Evolutionary conservation across 2,329 filamentous ascomycete species (phyloP).

Genomic region (Pseudocercospora macadamiae): DNA sequence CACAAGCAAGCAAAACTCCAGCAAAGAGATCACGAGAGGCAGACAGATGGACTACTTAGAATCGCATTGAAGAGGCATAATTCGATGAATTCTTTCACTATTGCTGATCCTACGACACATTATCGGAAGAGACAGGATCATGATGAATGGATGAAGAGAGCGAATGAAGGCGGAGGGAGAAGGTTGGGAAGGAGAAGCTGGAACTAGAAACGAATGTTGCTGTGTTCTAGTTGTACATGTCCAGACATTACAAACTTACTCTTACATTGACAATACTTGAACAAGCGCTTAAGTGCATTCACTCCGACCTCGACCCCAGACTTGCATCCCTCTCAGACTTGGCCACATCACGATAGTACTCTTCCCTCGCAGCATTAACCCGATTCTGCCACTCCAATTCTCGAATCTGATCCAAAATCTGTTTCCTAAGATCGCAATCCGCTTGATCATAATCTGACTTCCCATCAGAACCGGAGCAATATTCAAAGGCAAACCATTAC

Average conservation of each 20-base stretch:
- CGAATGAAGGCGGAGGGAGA: background rate
- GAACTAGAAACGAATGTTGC: too few relatives aligned
- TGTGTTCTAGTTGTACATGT: too few relatives aligned
- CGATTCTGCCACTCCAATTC: constrained; percentile 13
- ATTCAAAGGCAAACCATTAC: too few relatives aligned
- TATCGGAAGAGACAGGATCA: background rate
- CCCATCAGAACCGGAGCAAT: background rate
- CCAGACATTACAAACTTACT: too few relatives aligned
- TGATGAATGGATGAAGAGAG: background rate
- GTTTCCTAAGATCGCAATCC: constrained; percentile 7
- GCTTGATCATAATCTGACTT: constrained; percentile 5
- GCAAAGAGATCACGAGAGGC: constrained; percentile 11
- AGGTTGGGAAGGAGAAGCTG: constrained; percentile 1
- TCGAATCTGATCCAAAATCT: constrained; percentile 10
- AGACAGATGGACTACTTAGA: constrained; percentile 9
- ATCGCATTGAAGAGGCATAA: constrained; percentile 15
- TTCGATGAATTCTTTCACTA: constrained; percentile 15
- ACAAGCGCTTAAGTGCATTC: too few relatives aligned
- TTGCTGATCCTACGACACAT: constrained; percentile 6
- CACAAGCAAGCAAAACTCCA: constrained; percentile 1
- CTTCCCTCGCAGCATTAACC: constrained; percentile 9
- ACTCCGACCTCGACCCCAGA: too few relatives aligned
- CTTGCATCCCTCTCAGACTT: background rate
- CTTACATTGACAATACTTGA: too few relatives aligned
- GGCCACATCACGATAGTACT: constrained; percentile 1